Percentiles rank a stretch among this genome's conserved stretches.
phyloP scores from a whole-genome alignment of 176 grass and related monocot species.

The Carex pumila region DNA sequence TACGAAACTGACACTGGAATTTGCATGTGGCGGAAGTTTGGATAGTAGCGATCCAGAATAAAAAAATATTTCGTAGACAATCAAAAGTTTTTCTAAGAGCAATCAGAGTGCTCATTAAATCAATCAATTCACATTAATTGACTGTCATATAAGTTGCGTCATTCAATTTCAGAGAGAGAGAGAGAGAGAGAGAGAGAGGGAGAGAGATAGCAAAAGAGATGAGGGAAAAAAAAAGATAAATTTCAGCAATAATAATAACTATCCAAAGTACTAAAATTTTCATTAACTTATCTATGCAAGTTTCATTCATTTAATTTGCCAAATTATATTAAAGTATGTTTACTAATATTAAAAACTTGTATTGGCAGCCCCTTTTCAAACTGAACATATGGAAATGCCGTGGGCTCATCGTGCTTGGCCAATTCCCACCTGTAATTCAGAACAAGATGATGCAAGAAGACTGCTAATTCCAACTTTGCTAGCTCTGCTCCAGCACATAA shows the following conservation, averaged over 20 bases:
- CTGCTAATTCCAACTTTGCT: conserved; percentile 33
- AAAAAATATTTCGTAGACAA: too few species aligned
- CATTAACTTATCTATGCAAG: neutral
- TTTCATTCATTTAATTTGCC: neutral
- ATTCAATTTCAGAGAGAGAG: too few species aligned
- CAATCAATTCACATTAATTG: too few species aligned
- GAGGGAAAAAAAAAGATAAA: neutral
- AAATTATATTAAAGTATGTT: neutral
- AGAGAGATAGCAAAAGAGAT: neutral
- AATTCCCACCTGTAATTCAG: conserved; percentile 29
- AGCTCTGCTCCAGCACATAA: conserved; percentile 29
- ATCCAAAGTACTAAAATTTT: neutral
- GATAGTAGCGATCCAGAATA: too few species aligned
- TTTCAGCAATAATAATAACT: neutral
- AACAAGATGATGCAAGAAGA: conserved; percentile 42
- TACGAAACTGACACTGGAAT: too few species aligned
- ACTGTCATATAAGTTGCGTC: too few species aligned
- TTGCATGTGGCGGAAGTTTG: too few species aligned
- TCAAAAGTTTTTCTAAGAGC: too few species aligned
- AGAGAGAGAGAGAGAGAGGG: neutral
- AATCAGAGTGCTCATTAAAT: too few species aligned
- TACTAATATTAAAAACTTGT: conserved; percentile 5
- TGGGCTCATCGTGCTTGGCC: conserved; percentile 16
- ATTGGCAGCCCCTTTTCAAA: conserved; percentile 28
- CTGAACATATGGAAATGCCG: conserved; percentile 24